Conservation (phyloP, 1,139 yeast genomes). For the Kodamaea fungicola region DNA sequence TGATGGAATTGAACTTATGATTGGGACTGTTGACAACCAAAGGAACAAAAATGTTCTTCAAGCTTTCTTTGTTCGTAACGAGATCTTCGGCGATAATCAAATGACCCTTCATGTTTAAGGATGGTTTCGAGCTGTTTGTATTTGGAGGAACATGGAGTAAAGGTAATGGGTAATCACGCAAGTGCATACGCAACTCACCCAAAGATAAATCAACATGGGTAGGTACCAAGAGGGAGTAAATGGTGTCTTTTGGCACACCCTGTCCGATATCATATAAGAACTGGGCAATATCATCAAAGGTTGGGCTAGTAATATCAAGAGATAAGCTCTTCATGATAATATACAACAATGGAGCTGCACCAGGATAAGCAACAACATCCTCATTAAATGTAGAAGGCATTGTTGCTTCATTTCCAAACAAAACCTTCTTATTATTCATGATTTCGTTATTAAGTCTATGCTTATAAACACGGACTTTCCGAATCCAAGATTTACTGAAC, state of each 20-base stretch:
- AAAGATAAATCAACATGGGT: constrained; percentile 46
- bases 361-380: constrained; percentile 54
- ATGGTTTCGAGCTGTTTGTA: constrained; percentile 14
- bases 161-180: constrained; percentile 72
- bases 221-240: constrained; percentile 70
- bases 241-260: constrained; percentile 70
- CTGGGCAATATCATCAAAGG: constrained; percentile 54
- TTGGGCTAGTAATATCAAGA: constrained; percentile 51
- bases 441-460: constrained; percentile 43
- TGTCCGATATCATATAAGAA: constrained; percentile 74
- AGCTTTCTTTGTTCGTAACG: constrained; percentile 37
- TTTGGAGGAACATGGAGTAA: constrained; percentile 35
- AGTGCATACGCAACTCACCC: constrained; percentile 50
- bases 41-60: constrained; percentile 63
- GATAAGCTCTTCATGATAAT: constrained; percentile 57
- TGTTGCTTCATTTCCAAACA: constrained; percentile 42
- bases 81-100: constrained; percentile 47
- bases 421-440: constrained; percentile 45
- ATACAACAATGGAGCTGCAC: constrained; percentile 62
- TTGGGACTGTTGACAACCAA: constrained; percentile 40
- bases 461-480: constrained; percentile 50
- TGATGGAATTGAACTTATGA: constrained; percentile 46
- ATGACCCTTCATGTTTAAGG: constrained; percentile 43
- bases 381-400: constrained; percentile 48
- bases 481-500: constrained; percentile 39